Base-by-base conservation (phyloP, 2,329 filamentous ascomycete genomes). In the Arthrinium phaeospermum region DNA sequence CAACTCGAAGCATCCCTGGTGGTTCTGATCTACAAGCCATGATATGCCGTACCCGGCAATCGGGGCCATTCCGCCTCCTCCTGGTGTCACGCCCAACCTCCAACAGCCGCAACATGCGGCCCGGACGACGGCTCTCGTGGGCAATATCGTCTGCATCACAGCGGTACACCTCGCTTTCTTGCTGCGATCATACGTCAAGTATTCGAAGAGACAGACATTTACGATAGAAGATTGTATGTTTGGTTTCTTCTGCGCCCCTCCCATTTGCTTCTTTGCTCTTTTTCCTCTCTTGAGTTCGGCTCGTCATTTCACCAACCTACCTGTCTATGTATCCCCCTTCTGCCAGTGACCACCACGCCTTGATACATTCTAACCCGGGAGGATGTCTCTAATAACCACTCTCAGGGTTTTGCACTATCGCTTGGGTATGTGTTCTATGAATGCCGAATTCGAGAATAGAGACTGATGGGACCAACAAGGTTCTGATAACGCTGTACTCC, bases 111-210 rank as follows among this genome's bases (percentile, higher is more conserved):
- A 16, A n/a, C 22, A 68, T 19, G 64, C 37, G 6, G 44, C 37
- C 5, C 71, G 73, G 73, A 68, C 61, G 57, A 30, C 71, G 41
- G 53, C 74, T n/a, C 46, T 77, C 5, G 72, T 57, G 1, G 72
- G 61, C 8, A 72, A 76, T 51, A 73, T 71, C 24, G 70, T 74
- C 10, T 75, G 76, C 74, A 64, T 45, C 70, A 22, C 24, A 6
- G 61, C 47, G 30, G 27, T 74, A 4, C 69, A 72, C 67, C 73
- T 75, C 1, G 45, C 74, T 1, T 73, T 76, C 22, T 68, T 51
- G 12, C 46, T 76, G 34, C 75, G 77, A 37, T 73, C 71, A 24
- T 75, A 74, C 34, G 71, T 72, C 22, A 78, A 77, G 68, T 51
- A 73, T n/a, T 70, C 68, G 5, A 68, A 71, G 10, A 57, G 72